Evolutionary conservation across 2,329 filamentous ascomycete species (phyloP), one percentile per base, ranked within the genome.

Genomic region (Aspergillus pseudonomiae): DNA sequence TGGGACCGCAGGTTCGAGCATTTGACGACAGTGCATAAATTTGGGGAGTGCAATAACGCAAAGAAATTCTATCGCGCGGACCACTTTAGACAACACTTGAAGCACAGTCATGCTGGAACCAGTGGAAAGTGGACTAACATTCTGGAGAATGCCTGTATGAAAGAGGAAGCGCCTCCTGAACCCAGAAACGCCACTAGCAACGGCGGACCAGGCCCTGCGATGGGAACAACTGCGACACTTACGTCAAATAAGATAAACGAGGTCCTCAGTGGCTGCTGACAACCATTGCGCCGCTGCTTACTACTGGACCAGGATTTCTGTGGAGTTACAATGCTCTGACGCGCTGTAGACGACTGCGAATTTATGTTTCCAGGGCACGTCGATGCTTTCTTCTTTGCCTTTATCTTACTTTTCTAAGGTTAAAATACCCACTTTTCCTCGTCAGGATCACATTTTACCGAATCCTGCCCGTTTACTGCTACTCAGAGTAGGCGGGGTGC

Each of bases 101-200:
- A 98, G 83, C 95, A 99, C 78, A 97, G 93, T 77, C 95, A 98
- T 79, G 92, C 92, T 43, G 95, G 95, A 41, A 94, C 93, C 0
- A 97, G 93, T 78, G 95, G 95, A 36, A 98, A 98, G 79, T 99
- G 95, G 95, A 99, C 95, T 14, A 98, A 98, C 78, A 94, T 97
- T 85, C 84, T 99, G 39, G 95, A 99, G 77, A 96, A 93, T 75
- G 93, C 94, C 6, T 99, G 95, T 80, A 96, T 98, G 92, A 89
- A 94, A 77, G 94, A 96, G 75, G 93, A 97, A 61, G 67, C 74
- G 12, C 74, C 75, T 1, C 73, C 73, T 1, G 78, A 80, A 57
- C 73, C 71, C 10, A 67, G 65, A 39, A 65, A 67, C 28, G 32
- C 58, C 54, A 30, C 50, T 30, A 54, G 43, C 41, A 24, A 50